phyloP scores from a whole-genome alignment of 345 rosid species.

The Odontarrhena argentea region DNA sequence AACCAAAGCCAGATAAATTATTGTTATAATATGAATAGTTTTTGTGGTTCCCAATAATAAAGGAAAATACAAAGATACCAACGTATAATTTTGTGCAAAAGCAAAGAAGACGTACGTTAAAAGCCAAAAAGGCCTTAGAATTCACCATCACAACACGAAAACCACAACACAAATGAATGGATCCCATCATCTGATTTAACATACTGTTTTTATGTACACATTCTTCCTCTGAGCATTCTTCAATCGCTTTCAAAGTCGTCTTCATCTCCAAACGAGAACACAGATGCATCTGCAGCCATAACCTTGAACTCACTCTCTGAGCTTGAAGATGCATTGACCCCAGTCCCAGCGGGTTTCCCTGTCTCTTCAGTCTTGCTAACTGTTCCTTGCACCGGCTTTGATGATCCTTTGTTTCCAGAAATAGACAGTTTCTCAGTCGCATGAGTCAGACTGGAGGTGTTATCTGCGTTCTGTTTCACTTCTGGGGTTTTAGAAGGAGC shows the following conservation, averaged over 20 bases:
- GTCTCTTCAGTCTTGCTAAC: slow-evolving; percentile 31
- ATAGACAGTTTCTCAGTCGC: slow-evolving; percentile 55
- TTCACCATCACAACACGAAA: slow-evolving; percentile 33
- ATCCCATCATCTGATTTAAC: slow-evolving; percentile 28
- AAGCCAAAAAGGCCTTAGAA: slow-evolving; percentile 7
- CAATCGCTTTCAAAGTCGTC: slow-evolving; percentile 78
- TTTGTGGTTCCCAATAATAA: slow-evolving; percentile 20
- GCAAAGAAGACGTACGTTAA: neutral
- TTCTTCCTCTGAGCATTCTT: slow-evolving; percentile 24
- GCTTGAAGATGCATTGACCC: slow-evolving; percentile 33
- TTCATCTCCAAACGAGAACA: slow-evolving; percentile 76
- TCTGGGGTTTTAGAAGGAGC: slow-evolving; percentile 37
- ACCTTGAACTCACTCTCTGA: slow-evolving; percentile 65
- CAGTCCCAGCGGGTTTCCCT: slow-evolving; percentile 35
- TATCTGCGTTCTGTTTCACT: slow-evolving; percentile 41
- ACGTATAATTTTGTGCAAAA: slow-evolving; percentile 30
- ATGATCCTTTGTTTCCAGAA: slow-evolving; percentile 43
- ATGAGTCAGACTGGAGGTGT: slow-evolving; percentile 46
- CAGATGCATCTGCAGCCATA: slow-evolving; percentile 90
- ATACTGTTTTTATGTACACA: slow-evolving; percentile 33
- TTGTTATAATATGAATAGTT: slow-evolving; percentile 9
- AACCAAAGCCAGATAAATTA: neutral
- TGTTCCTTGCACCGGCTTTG: slow-evolving; percentile 35
- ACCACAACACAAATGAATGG: slow-evolving; percentile 36
- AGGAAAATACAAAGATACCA: slow-evolving; percentile 19